Conservation (phyloP, 179 eudicot species). For the Silene noctiflora region DNA sequence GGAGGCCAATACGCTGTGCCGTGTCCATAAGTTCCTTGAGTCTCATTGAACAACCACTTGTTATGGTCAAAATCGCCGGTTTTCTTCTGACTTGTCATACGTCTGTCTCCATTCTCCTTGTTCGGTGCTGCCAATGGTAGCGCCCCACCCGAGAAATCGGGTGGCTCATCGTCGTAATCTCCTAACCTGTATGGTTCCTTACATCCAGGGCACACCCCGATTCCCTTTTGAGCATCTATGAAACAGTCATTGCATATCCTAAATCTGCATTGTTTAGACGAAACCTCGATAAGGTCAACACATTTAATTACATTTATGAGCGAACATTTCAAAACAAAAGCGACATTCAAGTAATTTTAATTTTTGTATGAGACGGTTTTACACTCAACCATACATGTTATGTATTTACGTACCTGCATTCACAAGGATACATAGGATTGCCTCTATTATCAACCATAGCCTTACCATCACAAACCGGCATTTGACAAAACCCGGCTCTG, state of each 20-base stretch:
- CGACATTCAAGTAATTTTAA: neutral
- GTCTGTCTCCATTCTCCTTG: conserved; percentile 38
- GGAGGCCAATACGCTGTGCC: conserved; percentile 91
- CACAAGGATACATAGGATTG: conserved; percentile 56
- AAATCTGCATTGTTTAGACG: conserved; percentile 24
- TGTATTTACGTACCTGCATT: conserved; percentile 53
- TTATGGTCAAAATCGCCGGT: conserved; percentile 77
- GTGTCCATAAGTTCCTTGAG: conserved; percentile 79
- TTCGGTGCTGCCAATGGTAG: conserved; percentile 60
- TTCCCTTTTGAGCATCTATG: conserved; percentile 31
- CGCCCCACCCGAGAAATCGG: conserved; percentile 47
- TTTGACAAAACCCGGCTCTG: conserved; percentile 45
- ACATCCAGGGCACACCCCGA: conserved; percentile 37
- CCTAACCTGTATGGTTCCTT: conserved; percentile 34
- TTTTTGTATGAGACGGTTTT: neutral
- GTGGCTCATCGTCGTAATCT: conserved; percentile 49
- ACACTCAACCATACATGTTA: too few relatives aligned
- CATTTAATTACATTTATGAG: neutral
- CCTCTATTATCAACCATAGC: conserved; percentile 72
- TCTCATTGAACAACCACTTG: conserved; percentile 76
- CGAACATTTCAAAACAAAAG: neutral
- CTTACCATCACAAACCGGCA: conserved; percentile 78
- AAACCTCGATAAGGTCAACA: neutral
- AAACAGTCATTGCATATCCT: conserved; percentile 36
- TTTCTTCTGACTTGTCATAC: conserved; percentile 54